phyloP scores from a whole-genome alignment of 371 early-diverging fungal species.

The Basidiobolus meristosporus region DNA sequence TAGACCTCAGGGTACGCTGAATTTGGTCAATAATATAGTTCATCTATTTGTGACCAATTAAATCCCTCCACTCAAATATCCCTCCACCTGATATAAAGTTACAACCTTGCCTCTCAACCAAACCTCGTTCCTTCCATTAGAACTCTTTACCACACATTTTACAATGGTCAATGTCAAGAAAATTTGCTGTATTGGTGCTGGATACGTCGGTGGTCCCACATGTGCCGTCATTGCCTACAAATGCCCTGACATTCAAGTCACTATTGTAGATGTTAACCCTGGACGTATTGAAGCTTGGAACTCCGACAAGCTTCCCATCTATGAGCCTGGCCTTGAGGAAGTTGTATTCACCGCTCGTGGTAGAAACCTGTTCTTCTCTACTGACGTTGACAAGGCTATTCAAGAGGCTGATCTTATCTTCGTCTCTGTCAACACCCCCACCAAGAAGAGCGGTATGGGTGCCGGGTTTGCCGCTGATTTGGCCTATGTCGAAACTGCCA shows the following conservation, averaged over 20 bases:
- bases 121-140: not conserved
- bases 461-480: conserved; percentile 77
- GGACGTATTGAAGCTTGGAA: conserved; percentile 79
- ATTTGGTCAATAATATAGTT: too few species aligned
- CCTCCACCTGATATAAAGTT: too few species aligned
- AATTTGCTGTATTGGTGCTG: conserved; percentile 84
- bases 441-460: conserved; percentile 59
- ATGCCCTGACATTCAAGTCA: conserved; percentile 76
- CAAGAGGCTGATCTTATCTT: conserved; percentile 68
- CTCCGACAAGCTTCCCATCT: conserved; percentile 67
- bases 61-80: too few species aligned
- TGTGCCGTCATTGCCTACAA: conserved; percentile 81
- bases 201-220: conserved; percentile 94
- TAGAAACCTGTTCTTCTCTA: conserved; percentile 70
- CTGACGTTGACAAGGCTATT: conserved; percentile 57
- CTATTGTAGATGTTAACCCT: conserved; percentile 66
- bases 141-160: not conserved
- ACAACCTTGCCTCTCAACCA: too few species aligned
- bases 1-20: too few species aligned
- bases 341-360: conserved; percentile 51
- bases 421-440: conserved; percentile 79
- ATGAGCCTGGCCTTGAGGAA: conserved; percentile 78
- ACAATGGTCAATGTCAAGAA: conserved; percentile 16
- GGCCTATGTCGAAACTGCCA: conserved; percentile 68
- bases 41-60: too few species aligned